Evolutionary conservation across 2,329 filamentous ascomycete species (phyloP).

Genomic region (Zymoseptoria crescenta): DNA sequence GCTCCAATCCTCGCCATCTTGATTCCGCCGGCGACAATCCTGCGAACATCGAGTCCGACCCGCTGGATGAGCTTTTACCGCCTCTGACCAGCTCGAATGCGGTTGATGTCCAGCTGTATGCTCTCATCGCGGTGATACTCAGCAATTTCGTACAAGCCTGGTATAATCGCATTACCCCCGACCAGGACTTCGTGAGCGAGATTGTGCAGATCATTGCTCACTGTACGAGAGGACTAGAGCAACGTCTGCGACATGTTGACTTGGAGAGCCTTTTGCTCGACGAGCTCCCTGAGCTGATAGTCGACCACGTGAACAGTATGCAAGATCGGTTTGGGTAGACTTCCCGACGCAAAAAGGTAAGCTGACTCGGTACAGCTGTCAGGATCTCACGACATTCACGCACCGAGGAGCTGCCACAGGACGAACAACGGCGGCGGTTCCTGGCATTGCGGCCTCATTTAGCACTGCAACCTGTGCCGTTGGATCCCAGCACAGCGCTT

Average conservation of each 20-base stretch:
- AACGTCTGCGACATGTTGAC: constrained; percentile 74
- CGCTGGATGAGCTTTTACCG: constrained; percentile 76
- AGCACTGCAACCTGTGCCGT: constrained; percentile 68
- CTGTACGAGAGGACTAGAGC: constrained; percentile 78
- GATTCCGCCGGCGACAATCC: constrained; percentile 1
- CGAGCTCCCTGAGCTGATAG: constrained; percentile 74
- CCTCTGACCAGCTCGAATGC: constrained; percentile 91
- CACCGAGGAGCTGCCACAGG: constrained; percentile 1
- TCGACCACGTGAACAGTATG: constrained; percentile 70
- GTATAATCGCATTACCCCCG: constrained; percentile 88
- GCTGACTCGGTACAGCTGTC: constrained; percentile 20
- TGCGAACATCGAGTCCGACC: constrained; percentile 36
- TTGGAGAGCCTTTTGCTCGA: constrained; percentile 76
- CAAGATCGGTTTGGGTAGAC: neutral
- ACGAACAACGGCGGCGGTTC: constrained; percentile 42
- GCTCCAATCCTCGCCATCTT: constrained; percentile 10
- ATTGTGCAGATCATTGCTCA: constrained; percentile 87
- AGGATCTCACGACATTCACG: constrained; percentile 10
- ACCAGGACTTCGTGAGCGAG: constrained; percentile 80
- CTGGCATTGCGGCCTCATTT: constrained; percentile 77
- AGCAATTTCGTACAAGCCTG: constrained; percentile 86
- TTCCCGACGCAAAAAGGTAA: constrained; percentile 8
- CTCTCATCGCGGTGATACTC: constrained; percentile 79
- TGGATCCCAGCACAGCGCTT: constrained; percentile 26
- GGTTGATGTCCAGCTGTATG: constrained; percentile 87